phyloP scores from a whole-genome alignment of 441 rosid genomes.

The Gossypium trilobum region DNA sequence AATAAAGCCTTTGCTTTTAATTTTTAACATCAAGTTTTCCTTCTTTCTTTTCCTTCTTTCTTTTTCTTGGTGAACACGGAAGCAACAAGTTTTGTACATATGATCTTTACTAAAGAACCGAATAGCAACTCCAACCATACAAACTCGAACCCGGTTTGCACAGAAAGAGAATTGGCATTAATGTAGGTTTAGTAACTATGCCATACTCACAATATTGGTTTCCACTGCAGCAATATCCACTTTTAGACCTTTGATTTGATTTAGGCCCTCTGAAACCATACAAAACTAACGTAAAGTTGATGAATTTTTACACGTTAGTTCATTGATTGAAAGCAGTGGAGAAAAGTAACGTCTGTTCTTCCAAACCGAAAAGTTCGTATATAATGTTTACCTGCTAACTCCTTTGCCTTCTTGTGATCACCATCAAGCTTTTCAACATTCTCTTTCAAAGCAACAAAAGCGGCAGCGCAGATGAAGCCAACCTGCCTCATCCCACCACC shows the following conservation, averaged over 20 bases:
- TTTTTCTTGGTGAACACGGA: background rate
- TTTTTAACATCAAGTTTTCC: background rate
- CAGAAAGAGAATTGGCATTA: background rate
- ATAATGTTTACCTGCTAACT: constrained; percentile 51
- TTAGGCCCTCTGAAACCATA: constrained; percentile 54
- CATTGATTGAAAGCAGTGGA: background rate
- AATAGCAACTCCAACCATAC: background rate
- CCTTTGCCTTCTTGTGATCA: constrained; percentile 74
- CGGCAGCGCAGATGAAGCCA: constrained; percentile 74
- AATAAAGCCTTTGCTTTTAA: background rate
- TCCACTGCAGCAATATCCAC: constrained; percentile 61
- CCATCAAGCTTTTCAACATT: constrained; percentile 52
- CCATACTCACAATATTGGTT: constrained; percentile 72
- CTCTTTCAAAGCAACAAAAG: constrained; percentile 66
- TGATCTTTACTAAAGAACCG: background rate
- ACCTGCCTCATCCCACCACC: constrained; percentile 96
- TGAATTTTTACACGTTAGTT: constrained; percentile 1
- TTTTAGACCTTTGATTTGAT: constrained; percentile 56
- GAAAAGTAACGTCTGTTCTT: background rate
- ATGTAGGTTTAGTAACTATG: constrained; percentile 1
- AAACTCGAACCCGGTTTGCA: background rate
- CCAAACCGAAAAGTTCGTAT: background rate
- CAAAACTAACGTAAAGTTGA: background rate
- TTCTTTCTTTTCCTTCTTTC: background rate
- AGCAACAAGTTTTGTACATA: background rate